phyloP scores from a whole-genome alignment of 805 yeast species.

The Cyberlindnera maritima region DNA sequence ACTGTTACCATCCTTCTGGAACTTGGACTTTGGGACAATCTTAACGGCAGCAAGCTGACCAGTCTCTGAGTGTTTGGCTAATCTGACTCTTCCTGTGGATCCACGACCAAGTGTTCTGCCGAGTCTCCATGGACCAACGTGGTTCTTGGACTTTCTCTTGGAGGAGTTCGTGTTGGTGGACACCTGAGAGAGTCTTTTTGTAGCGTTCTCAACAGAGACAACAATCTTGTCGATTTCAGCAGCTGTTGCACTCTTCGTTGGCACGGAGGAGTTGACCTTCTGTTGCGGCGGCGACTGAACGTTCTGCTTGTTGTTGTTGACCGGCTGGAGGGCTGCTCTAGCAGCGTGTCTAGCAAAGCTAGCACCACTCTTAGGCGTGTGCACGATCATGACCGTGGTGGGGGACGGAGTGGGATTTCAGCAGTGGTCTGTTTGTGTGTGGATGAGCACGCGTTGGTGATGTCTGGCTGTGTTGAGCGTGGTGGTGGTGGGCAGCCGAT shows the following conservation, averaged over 20 bases:
- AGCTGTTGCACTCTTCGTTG: conserved; percentile 4
- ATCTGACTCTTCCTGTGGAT: conserved; percentile 91
- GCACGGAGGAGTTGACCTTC: conserved; percentile 13
- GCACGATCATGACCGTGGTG: conserved; percentile 1
- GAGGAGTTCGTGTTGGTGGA: conserved; percentile 30
- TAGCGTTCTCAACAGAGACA: conserved; percentile 30
- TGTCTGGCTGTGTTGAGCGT: not conserved
- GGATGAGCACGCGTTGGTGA: not conserved
- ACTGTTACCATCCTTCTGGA: conserved; percentile 38
- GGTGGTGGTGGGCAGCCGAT: not conserved
- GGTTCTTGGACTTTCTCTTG: conserved; percentile 30
- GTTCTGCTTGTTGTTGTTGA: not conserved
- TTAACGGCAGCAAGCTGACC: conserved; percentile 95
- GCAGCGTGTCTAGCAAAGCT: conserved; percentile 29
- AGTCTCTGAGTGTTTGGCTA: conserved; percentile 82
- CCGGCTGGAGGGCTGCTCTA: conserved; percentile 13
- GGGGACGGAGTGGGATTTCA: not conserved
- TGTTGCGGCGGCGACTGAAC: not conserved
- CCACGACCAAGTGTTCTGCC: conserved; percentile 95
- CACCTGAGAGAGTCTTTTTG: conserved; percentile 28
- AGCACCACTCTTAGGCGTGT: conserved; percentile 6
- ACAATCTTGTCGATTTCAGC: conserved; percentile 29
- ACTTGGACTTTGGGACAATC: conserved; percentile 84
- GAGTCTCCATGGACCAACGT: conserved; percentile 92
- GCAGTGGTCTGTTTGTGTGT: not conserved